Percentiles rank a stretch among this genome's conserved stretches.
Evolutionary conservation across 2,329 filamentous ascomycete species (phyloP).

Genomic region (Hirsutella minnesotensis): DNA sequence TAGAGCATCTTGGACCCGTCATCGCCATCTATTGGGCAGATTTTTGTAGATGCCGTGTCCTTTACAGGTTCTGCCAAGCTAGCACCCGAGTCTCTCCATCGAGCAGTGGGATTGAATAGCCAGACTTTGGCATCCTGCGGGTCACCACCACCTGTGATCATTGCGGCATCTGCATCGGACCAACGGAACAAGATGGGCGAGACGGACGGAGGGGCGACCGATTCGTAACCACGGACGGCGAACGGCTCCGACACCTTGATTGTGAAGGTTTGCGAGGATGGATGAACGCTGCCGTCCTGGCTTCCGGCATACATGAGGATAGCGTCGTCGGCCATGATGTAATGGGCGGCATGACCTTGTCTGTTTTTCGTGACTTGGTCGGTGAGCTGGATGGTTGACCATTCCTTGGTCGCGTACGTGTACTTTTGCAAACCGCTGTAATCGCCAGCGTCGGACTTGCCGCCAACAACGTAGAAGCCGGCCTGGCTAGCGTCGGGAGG

Average conservation of each 20-base stretch:
- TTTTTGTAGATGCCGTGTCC: constrained; percentile 43
- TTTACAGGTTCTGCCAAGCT: constrained; percentile 49
- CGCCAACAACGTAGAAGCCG: constrained; percentile 73
- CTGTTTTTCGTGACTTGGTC: constrained; percentile 53
- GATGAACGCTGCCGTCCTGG: constrained; percentile 41
- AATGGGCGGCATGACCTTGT: constrained; percentile 63
- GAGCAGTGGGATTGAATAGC: constrained; percentile 50
- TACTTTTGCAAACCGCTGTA: constrained; percentile 69
- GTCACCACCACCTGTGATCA: constrained; percentile 55
- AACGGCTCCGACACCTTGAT: constrained; percentile 58
- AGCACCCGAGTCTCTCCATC: constrained; percentile 58
- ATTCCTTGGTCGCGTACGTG: constrained; percentile 40
- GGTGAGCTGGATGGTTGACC: constrained; percentile 33
- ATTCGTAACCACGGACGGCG: constrained; percentile 44
- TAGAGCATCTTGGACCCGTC: constrained; percentile 72
- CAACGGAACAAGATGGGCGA: constrained; percentile 65
- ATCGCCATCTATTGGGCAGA: constrained; percentile 54
- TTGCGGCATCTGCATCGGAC: constrained; percentile 56
- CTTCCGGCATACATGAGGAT: constrained; percentile 76
- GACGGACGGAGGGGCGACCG: constrained; percentile 48
- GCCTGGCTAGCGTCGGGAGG: constrained; percentile 45
- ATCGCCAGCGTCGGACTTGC: constrained; percentile 36
- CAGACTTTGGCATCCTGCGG: constrained; percentile 51
- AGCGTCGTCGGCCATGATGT: constrained; percentile 55
- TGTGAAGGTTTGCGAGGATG: constrained; percentile 65